Base-by-base conservation (phyloP, 345 rosid species). In the Lepidium africanum region DNA sequence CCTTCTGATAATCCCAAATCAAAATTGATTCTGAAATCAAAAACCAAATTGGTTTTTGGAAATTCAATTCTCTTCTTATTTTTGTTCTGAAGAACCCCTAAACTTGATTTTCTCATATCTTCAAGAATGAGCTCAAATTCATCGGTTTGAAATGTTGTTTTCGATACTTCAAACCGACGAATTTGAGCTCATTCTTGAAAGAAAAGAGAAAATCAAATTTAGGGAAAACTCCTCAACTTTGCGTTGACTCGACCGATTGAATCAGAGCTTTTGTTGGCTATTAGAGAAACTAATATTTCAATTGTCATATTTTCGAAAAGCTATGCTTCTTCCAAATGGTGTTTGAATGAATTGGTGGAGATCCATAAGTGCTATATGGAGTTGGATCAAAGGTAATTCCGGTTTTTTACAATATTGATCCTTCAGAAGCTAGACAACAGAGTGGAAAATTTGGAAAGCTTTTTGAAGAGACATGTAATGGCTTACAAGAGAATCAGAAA, bases 391-490 rank as follows among this genome's bases (percentile, higher is more conserved):
- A 37, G 51, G 61, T 70, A 10, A 10, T 70, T 7, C 56, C 76
- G 0, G 6, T 72, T 37, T 72, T 63, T n/a, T 27, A 63, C 58
- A 4, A 46, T 7, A 43, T 72, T 8, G 59, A 72, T 30, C 59
- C 71, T 23, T 64, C 76, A 0, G 2, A 72, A 2, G 71, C 56
- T 4, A 19, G 59, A 9, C 56, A 64, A 9, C 71, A 72, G 59
- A 27, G 23, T 0, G 65, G 65, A 2, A 35, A 17, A 0, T 56
- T 72, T 21, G 71, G 65, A 4, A 9, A 56, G 11, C 9, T 2
- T 11, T 72, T 72, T 27, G 0, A 50, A n/a, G 7, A 50, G 9
- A 70, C 68, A 0, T 61, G 74, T 3, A 23, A 10, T 2, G 43
- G 4, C 3, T 39, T 60, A 59, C 0, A 43, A 12, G 15, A 59